These are phyloP conservation scores for Penicillium paradoxum DNA, from an alignment of 495 filamentous ascomycete genomes.

Conservation along the genomic window DNA sequence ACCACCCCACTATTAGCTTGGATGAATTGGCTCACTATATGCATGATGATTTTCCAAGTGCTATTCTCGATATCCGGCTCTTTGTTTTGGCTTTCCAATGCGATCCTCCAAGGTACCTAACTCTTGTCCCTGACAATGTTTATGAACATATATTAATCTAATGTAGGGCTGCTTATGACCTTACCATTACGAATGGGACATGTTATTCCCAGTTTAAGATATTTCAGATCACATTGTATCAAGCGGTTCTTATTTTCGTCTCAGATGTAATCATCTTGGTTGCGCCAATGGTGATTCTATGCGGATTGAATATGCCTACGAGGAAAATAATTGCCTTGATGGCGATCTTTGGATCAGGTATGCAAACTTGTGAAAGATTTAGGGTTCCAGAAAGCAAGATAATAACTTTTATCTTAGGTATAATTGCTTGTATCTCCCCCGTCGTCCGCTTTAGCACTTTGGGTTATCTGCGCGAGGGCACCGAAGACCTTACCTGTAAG, in stretches of 20 bases:
- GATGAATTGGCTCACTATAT: slow-evolving; percentile 4
- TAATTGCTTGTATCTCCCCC: slow-evolving; percentile 11
- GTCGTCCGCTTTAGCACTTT: slow-evolving; percentile 11
- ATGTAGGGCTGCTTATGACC: neutral
- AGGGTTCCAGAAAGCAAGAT: too few species aligned
- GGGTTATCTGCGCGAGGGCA: slow-evolving; percentile 5
- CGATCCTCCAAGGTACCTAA: slow-evolving; percentile 1
- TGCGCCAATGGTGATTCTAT: slow-evolving; percentile 1
- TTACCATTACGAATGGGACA: neutral
- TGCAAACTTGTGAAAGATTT: neutral
- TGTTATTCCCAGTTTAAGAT: slow-evolving; percentile 5
- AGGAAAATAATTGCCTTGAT: slow-evolving; percentile 5
- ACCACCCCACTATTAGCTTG: neutral
- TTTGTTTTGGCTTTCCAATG: slow-evolving; percentile 5
- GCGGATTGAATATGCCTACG: neutral
- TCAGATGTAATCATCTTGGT: neutral
- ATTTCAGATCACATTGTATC: slow-evolving; percentile 2
- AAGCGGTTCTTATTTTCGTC: slow-evolving; percentile 4
- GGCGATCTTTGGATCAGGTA: slow-evolving; percentile 11
- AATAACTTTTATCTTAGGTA: slow-evolving; percentile 1
- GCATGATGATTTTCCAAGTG: slow-evolving; percentile 4
- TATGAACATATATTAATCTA: neutral
- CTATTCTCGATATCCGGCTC: slow-evolving; percentile 4
- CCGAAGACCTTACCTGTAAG: slow-evolving; percentile 9
- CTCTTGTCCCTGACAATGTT: neutral